These are phyloP conservation scores for Testicularia cyperi DNA, from an alignment of 1,284 basidiomycete species.

Conservation along the genomic window DNA sequence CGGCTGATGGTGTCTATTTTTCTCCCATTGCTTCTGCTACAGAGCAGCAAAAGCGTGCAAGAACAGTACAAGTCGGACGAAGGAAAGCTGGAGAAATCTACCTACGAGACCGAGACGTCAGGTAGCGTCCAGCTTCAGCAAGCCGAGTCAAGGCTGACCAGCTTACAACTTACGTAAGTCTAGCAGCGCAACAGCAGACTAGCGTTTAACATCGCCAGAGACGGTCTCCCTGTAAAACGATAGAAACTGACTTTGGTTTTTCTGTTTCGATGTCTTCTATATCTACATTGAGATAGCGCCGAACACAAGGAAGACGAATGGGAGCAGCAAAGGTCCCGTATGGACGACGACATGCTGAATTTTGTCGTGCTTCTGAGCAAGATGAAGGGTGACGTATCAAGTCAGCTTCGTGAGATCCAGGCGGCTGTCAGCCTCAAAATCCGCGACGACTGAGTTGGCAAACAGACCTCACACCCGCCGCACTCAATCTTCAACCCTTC, in stretches of 20 bases:
- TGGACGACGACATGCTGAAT: conserved; percentile 46
- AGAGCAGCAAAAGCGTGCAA: conserved; percentile 37
- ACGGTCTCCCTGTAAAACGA: too few relatives aligned
- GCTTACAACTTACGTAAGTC: conserved; percentile 14
- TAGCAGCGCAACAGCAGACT: too few relatives aligned
- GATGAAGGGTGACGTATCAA: conserved; percentile 41
- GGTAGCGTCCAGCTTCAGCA: conserved; percentile 37
- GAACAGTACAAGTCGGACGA: conserved; percentile 41
- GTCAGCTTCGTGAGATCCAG: conserved; percentile 34
- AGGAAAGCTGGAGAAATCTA: conserved; percentile 31
- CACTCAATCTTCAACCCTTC: not conserved
- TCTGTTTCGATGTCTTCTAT: not conserved
- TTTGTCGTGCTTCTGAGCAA: conserved; percentile 40
- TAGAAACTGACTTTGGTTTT: not conserved
- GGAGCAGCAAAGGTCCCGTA: conserved; percentile 28
- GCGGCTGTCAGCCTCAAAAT: conserved; percentile 40
- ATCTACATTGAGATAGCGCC: conserved; percentile 8
- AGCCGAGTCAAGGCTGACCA: conserved; percentile 31
- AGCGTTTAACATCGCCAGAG: too few relatives aligned
- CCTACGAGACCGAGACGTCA: conserved; percentile 36
- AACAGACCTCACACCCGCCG: not conserved
- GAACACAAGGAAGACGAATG: conserved; percentile 41
- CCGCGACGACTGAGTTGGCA: conserved; percentile 39
- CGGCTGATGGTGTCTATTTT: too few relatives aligned
- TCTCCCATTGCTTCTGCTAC: too few relatives aligned